A percentile compares a stretch with the other conserved stretches of the same genome.
phyloP scores from a whole-genome alignment of 2,329 filamentous ascomycete genomes.

The Sphaerulina vaccinii region DNA sequence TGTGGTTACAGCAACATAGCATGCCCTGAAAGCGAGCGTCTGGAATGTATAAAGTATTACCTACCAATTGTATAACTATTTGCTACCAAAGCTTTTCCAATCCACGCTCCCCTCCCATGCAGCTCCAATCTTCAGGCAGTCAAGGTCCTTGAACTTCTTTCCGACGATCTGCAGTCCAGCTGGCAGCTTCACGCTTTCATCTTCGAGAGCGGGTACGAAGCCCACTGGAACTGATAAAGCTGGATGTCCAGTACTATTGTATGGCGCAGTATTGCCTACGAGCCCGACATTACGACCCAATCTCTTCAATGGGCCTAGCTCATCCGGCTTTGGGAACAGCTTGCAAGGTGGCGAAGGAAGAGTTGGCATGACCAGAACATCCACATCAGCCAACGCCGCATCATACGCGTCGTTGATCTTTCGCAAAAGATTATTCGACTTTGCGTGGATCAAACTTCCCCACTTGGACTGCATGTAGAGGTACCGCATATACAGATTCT shows the following conservation, averaged over 20 bases:
- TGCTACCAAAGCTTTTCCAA: constrained; percentile 16
- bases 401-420: constrained; percentile 50
- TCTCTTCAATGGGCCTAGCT: constrained; percentile 21
- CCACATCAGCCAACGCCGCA: constrained; percentile 41
- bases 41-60: no score
- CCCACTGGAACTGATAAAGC: constrained; percentile 47
- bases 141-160: constrained; percentile 20
- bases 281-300: constrained; percentile 20
- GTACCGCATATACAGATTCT: constrained; percentile 22
- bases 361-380: constrained; percentile 50
- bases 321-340: constrained; percentile 16
- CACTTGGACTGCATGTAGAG: constrained; percentile 20
- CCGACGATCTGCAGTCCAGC: constrained; percentile 36
- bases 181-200: constrained; percentile 30
- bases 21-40: no score
- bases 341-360: constrained; percentile 37
- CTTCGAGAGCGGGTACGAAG: constrained; percentile 21
- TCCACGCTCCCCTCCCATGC: constrained; percentile 21
- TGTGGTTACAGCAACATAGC: no score
- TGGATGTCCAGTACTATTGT: constrained; percentile 51
- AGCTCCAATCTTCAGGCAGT: constrained; percentile 21
- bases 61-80: neutral
- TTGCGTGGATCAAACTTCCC: constrained; percentile 36
- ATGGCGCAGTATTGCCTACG: constrained; percentile 33
- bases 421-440: constrained; percentile 45